These are phyloP conservation scores for Rubia peregrina DNA, from an alignment of 305 asterid species.

Conservation along the genomic window DNA sequence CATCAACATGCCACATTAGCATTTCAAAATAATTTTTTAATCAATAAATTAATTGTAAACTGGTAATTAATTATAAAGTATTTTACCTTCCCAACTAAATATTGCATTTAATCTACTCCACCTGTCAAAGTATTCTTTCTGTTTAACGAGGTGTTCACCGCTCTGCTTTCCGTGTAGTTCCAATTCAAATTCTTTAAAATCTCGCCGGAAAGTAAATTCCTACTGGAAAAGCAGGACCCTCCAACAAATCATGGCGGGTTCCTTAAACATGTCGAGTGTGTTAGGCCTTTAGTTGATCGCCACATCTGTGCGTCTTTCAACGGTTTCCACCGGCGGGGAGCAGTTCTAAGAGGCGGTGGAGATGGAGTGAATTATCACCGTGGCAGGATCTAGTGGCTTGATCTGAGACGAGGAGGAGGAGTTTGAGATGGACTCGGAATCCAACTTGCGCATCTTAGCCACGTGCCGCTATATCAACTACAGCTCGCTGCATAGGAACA, in stretches of 20 bases:
- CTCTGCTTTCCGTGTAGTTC: too few relatives aligned
- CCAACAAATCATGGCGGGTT: constrained; percentile 16
- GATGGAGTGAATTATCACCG: constrained; percentile 26
- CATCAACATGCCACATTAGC: too few relatives aligned
- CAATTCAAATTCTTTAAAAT: too few relatives aligned
- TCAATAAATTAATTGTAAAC: too few relatives aligned
- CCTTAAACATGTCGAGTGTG: constrained; percentile 2
- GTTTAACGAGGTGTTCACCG: too few relatives aligned
- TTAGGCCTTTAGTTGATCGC: constrained; percentile 8
- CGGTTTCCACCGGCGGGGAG: constrained; percentile 20
- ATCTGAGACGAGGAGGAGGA: constrained; percentile 31
- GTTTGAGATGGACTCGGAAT: constrained; percentile 40
- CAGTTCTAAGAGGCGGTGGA: background rate
- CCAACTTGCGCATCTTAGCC: constrained; percentile 49
- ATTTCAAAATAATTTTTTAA: too few relatives aligned
- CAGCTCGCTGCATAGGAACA: constrained; percentile 53
- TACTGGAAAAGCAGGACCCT: too few relatives aligned
- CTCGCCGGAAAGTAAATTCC: background rate
- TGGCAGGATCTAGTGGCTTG: constrained; percentile 25
- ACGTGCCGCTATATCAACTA: constrained; percentile 47
- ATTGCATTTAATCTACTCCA: too few relatives aligned
- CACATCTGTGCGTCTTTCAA: constrained; percentile 13
- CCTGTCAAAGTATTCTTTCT: too few relatives aligned
- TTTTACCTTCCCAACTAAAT: too few relatives aligned
- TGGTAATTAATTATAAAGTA: too few relatives aligned